phyloP scores from a whole-genome alignment of 179 eudicot genomes.

The Amaranthus tricolor region DNA sequence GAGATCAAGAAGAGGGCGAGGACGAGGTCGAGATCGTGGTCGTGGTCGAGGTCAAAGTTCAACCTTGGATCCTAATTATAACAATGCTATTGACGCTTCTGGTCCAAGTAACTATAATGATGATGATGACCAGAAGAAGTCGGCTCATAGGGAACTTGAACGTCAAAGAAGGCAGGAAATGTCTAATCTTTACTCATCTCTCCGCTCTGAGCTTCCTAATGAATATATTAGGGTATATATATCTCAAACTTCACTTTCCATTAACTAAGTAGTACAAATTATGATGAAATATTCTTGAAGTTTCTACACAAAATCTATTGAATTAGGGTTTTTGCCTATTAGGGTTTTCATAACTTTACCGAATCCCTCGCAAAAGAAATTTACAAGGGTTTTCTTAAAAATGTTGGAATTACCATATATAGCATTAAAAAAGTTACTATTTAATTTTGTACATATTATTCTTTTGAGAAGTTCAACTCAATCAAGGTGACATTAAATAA shows the following conservation, averaged over 20 bases:
- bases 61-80: no score
- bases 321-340: conserved; percentile 17
- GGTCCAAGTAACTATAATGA: conserved; percentile 1
- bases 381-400: no score
- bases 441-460: no score
- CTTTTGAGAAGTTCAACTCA: no score
- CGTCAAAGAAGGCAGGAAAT: conserved; percentile 49
- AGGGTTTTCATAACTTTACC: conserved; percentile 16
- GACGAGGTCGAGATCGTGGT: conserved; percentile 16
- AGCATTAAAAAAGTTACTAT: no score
- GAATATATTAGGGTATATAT: conserved; percentile 40
- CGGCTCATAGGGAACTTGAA: conserved; percentile 37
- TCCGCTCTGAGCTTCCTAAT: conserved; percentile 37
- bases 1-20: conserved; percentile 6
- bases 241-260: neutral
- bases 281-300: neutral
- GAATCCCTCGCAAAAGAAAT: neutral
- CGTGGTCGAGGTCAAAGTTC: conserved; percentile 17
- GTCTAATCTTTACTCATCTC: conserved; percentile 38
- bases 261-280: no score
- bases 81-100: neutral
- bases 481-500: no score
- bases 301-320: neutral
- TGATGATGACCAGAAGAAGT: conserved; percentile 26
- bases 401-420: no score